phyloP scores from a whole-genome alignment of 78 protist genomes.

The slime mould (Dictyostelium discoideum) region DNA sequence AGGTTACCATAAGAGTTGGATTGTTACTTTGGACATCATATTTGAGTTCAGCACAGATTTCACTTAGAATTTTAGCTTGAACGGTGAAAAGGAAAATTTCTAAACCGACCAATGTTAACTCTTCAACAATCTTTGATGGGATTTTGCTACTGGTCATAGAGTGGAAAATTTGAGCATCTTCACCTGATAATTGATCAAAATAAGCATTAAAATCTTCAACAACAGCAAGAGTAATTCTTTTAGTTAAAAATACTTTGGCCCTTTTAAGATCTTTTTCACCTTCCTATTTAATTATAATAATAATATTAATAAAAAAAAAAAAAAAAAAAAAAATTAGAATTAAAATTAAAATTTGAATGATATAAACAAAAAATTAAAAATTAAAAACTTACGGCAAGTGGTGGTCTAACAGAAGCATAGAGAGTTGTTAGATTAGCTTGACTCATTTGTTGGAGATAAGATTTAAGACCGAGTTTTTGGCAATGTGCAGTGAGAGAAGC shows the following conservation, averaged over 20 bases:
- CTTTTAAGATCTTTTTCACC: background rate
- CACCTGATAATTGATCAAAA: background rate
- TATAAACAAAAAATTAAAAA: background rate
- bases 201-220: background rate
- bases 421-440: background rate
- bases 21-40: background rate
- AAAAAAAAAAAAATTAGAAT: background rate
- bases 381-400: background rate
- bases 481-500: background rate
- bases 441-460: background rate
- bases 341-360: too few relatives aligned
- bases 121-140: background rate
- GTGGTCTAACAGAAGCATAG: background rate
- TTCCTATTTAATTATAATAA: background rate
- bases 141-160: background rate
- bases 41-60: background rate
- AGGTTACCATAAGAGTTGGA: slow-evolving; percentile 5
- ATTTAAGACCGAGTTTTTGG: background rate
- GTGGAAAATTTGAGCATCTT: background rate
- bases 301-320: background rate
- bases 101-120: background rate
- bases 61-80: background rate
- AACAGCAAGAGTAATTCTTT: background rate
- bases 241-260: background rate
- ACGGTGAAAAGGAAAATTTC: slow-evolving; percentile 28